These are phyloP conservation scores for Entomortierella lignicola DNA, from an alignment of 192 early-diverging fungal genomes.

Conservation along the genomic window DNA sequence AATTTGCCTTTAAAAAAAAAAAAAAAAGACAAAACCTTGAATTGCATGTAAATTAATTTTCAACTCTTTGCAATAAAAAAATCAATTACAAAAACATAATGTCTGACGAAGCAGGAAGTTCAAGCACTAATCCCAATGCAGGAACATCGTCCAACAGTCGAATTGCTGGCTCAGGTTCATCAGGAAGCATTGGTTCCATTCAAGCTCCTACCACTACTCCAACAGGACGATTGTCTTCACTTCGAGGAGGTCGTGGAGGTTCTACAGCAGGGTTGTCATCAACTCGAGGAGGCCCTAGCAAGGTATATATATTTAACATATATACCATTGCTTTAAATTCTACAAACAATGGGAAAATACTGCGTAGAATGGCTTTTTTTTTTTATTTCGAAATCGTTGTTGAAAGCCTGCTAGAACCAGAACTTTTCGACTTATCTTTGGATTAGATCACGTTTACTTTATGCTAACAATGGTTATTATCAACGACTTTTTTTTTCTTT, in stretches of 20 bases:
- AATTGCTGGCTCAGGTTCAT: constrained; percentile 2
- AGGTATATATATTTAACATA: constrained; percentile 39
- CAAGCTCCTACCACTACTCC: constrained; percentile 39
- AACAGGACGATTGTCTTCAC: constrained; percentile 40
- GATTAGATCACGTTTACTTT: too few relatives aligned
- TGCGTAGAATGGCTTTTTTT: too few relatives aligned
- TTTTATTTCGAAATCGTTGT: too few relatives aligned
- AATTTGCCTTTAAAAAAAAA: too few relatives aligned
- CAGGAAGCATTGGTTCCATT: constrained; percentile 48
- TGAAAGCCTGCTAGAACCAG: not conserved
- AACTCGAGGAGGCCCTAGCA: constrained; percentile 56
- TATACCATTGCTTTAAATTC: too few relatives aligned
- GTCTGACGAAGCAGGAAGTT: constrained; percentile 42
- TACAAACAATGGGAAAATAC: too few relatives aligned
- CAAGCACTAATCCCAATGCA: constrained; percentile 19
- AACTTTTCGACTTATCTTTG: not conserved
- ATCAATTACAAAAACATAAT: constrained; percentile 10
- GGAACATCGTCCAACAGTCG: not conserved
- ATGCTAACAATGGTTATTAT: too few relatives aligned
- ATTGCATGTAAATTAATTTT: not conserved
- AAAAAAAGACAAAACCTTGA: too few relatives aligned
- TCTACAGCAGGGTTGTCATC: constrained; percentile 6
- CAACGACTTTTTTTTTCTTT: not conserved
- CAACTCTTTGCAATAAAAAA: not conserved
- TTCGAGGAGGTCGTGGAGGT: constrained; percentile 44